These are phyloP conservation scores for Euryodendron excelsum DNA, from an alignment of 148 eudicot species.

Conservation along the genomic window DNA sequence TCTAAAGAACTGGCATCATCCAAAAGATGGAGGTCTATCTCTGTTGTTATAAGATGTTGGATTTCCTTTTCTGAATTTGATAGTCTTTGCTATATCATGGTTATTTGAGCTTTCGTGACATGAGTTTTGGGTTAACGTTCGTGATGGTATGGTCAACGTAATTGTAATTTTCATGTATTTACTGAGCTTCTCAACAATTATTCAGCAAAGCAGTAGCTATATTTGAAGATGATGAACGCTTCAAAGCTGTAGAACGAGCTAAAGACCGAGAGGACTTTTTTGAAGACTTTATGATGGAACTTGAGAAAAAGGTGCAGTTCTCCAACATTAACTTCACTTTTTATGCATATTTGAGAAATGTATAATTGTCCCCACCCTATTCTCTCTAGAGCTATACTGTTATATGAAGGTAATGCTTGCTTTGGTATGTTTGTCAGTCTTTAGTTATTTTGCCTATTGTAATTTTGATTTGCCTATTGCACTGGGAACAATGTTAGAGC, in stretches of 20 bases:
- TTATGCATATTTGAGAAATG: background rate
- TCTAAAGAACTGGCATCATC: slow-evolving; percentile 63
- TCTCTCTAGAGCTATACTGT: background rate
- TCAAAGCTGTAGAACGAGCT: slow-evolving; percentile 73
- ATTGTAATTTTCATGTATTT: background rate
- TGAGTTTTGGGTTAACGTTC: background rate
- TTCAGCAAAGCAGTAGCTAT: slow-evolving; percentile 66
- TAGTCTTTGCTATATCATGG: background rate
- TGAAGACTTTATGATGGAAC: slow-evolving; percentile 59
- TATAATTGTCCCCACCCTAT: background rate
- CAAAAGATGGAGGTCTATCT: slow-evolving; percentile 76
- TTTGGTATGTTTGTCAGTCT: background rate
- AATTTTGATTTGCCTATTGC: background rate
- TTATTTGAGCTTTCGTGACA: slow-evolving; percentile 5
- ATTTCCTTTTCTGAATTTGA: background rate
- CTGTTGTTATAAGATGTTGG: background rate
- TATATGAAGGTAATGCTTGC: background rate
- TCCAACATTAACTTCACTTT: background rate
- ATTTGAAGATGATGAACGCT: slow-evolving; percentile 86
- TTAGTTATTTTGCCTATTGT: background rate
- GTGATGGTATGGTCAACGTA: slow-evolving; percentile 1
- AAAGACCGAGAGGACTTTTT: slow-evolving; percentile 87
- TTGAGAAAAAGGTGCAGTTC: slow-evolving; percentile 65
- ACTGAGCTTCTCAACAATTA: background rate
- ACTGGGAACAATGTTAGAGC: background rate